A percentile compares a stretch with the other conserved stretches of the same genome.
phyloP scores from a whole-genome alignment of 2,329 filamentous ascomycete species.

The Aspergillus brunneoviolaceus region DNA sequence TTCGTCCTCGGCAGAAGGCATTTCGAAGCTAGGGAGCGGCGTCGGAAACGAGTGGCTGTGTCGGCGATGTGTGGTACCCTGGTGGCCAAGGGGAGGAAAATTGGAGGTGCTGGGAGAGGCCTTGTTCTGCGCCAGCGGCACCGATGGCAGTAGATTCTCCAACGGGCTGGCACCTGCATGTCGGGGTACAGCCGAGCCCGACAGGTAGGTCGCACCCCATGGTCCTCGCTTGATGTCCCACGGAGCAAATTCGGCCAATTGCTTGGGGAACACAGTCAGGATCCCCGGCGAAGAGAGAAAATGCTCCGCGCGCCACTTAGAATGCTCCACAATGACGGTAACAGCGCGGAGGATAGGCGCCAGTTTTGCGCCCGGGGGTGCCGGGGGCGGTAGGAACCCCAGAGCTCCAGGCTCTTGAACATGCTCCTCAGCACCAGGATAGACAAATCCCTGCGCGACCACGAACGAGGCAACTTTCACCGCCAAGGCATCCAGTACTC shows the following conservation, averaged over 20 bases:
- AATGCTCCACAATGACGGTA: constrained; percentile 72
- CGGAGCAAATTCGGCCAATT: constrained; percentile 52
- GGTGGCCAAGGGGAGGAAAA: constrained; percentile 56
- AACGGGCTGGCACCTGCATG: constrained; percentile 56
- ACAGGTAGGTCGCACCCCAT: constrained; percentile 55
- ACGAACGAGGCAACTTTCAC: constrained; percentile 70
- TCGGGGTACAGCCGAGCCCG: constrained; percentile 50
- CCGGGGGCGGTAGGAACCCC: constrained; percentile 61
- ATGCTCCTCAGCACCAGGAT: constrained; percentile 61
- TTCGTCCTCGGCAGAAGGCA: constrained; percentile 54
- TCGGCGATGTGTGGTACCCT: constrained; percentile 34
- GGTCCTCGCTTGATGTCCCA: constrained; percentile 51
- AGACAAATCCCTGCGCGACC: constrained; percentile 66
- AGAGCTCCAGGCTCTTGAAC: constrained; percentile 56
- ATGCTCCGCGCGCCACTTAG: constrained; percentile 72
- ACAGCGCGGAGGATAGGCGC: constrained; percentile 75
- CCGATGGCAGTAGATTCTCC: constrained; percentile 63
- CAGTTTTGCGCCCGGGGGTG: constrained; percentile 60
- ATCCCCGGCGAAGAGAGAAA: constrained; percentile 68
- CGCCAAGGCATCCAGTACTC: constrained; percentile 76
- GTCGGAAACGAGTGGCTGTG: constrained; percentile 38
- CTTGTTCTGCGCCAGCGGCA: constrained; percentile 37
- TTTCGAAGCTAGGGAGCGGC: constrained; percentile 36
- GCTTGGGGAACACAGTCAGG: constrained; percentile 65
- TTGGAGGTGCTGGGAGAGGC: constrained; percentile 38